These are phyloP conservation scores for Saturnispora besseyi DNA, from an alignment of 805 yeast species.

Conservation along the genomic window DNA sequence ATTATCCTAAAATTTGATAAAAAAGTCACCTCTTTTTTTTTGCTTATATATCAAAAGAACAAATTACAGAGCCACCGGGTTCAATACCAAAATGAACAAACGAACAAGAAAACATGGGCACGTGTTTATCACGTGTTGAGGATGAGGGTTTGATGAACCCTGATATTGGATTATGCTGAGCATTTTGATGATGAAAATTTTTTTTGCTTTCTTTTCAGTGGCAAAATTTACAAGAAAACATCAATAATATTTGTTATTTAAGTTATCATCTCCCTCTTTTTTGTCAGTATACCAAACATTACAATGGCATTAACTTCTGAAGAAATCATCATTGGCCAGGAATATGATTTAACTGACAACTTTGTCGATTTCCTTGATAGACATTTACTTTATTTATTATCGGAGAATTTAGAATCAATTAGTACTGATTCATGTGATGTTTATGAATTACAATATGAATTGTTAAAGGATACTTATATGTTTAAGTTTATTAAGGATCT, in stretches of 20 bases:
- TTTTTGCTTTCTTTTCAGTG: too few species aligned
- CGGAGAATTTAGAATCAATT: slow-evolving; percentile 15
- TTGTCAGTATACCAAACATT: not conserved
- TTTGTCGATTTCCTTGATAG: slow-evolving; percentile 54
- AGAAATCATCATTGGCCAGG: slow-evolving; percentile 34
- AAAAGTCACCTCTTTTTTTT: too few species aligned
- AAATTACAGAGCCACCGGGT: too few species aligned
- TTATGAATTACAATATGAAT: slow-evolving; percentile 39
- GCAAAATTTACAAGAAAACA: too few species aligned
- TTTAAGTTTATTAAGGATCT: slow-evolving; percentile 39
- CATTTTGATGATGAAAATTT: too few species aligned
- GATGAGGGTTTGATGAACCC: not conserved
- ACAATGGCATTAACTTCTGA: slow-evolving; percentile 5
- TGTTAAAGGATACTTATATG: slow-evolving; percentile 52
- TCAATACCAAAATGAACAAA: too few species aligned
- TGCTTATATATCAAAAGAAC: too few species aligned
- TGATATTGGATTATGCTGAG: too few species aligned
- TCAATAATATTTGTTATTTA: too few species aligned
- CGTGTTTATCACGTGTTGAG: slow-evolving; percentile 5
- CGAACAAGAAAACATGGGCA: not conserved
- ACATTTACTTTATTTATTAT: slow-evolving; percentile 40
- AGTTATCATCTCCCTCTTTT: too few species aligned
- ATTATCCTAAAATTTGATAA: not conserved
- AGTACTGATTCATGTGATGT: slow-evolving; percentile 32
- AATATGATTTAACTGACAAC: slow-evolving; percentile 46